Evolutionary conservation across 2,329 filamentous ascomycete species (phyloP).

Genomic region (Helotiales sp.): DNA sequence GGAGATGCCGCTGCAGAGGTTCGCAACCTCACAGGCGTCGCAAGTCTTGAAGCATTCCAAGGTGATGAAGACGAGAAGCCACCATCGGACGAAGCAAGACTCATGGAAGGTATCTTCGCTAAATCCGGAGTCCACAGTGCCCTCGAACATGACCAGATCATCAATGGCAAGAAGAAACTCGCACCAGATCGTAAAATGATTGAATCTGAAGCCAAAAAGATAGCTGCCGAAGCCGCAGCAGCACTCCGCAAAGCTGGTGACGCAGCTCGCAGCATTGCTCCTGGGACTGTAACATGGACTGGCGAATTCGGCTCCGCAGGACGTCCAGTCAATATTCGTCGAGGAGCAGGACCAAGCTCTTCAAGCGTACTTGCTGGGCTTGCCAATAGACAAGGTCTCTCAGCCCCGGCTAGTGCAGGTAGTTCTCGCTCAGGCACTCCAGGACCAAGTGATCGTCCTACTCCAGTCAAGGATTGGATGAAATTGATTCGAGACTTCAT

Average conservation of each 20-base stretch:
- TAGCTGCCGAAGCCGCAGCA: constrained; percentile 75
- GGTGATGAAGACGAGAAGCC: constrained; percentile 45
- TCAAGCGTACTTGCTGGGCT: constrained; percentile 56
- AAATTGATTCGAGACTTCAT: constrained; percentile 79
- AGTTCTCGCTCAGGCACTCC: constrained; percentile 50
- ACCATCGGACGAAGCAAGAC: constrained; percentile 64
- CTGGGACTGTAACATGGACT: constrained; percentile 92
- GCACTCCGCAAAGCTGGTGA: constrained; percentile 74
- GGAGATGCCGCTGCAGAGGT: constrained; percentile 45
- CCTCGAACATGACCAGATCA: constrained; percentile 88
- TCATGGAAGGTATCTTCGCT: constrained; percentile 88
- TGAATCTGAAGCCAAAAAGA: constrained; percentile 75
- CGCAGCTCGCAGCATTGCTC: constrained; percentile 69
- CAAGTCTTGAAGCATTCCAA: constrained; percentile 64
- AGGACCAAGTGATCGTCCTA: constrained; percentile 37
- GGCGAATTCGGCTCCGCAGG: constrained; percentile 79
- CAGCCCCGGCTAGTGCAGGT: constrained; percentile 39
- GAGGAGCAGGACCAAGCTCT: constrained; percentile 51
- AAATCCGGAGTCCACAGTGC: constrained; percentile 85
- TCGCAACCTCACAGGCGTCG: constrained; percentile 57
- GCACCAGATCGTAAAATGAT: constrained; percentile 77
- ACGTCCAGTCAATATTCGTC: constrained; percentile 54
- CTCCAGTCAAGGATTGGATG: constrained; percentile 63
- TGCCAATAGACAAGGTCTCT: constrained; percentile 51
- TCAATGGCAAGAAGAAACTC: constrained; percentile 71